phyloP scores from a whole-genome alignment of 129 eudicot species.

The Flaveria ramosissima region DNA sequence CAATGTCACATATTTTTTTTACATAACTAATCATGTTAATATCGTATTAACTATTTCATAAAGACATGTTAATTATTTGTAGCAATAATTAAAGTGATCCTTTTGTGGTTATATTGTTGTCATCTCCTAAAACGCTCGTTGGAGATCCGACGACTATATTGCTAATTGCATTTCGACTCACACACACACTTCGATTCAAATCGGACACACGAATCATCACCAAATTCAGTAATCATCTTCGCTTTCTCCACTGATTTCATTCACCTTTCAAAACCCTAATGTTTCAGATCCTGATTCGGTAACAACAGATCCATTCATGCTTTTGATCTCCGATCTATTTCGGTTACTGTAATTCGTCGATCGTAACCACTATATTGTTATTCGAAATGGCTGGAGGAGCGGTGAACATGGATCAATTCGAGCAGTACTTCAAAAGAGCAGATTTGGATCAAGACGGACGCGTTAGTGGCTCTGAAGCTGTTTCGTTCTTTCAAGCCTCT shows the following conservation, averaged over 20 bases:
- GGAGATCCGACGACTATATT: slow-evolving; percentile 28
- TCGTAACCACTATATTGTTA: slow-evolving; percentile 5
- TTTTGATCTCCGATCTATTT: slow-evolving; percentile 12
- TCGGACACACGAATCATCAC: slow-evolving; percentile 17
- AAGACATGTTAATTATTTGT: background rate
- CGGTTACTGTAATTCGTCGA: slow-evolving; percentile 22
- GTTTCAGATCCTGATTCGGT: slow-evolving; percentile 28
- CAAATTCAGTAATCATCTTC: slow-evolving; percentile 24
- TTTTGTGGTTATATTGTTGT: slow-evolving; percentile 5
- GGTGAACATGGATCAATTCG: slow-evolving; percentile 69
- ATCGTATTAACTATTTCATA: too few relatives aligned
- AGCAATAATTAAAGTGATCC: slow-evolving; percentile 17
- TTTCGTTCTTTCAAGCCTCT: slow-evolving; percentile 71
- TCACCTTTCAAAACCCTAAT: slow-evolving; percentile 22
- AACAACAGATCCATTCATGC: slow-evolving; percentile 18
- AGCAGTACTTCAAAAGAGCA: slow-evolving; percentile 73
- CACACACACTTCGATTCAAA: slow-evolving; percentile 21
- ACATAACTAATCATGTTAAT: too few relatives aligned
- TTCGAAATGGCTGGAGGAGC: slow-evolving; percentile 53
- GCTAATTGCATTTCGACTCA: background rate
- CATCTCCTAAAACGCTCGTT: slow-evolving; percentile 16
- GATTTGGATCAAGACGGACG: slow-evolving; percentile 97
- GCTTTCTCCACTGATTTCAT: slow-evolving; percentile 5
- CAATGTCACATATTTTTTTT: too few relatives aligned
- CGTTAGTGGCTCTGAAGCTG: slow-evolving; percentile 86